Conservation (phyloP, 257 asterid species). For the Gynochthodes officinalis region DNA sequence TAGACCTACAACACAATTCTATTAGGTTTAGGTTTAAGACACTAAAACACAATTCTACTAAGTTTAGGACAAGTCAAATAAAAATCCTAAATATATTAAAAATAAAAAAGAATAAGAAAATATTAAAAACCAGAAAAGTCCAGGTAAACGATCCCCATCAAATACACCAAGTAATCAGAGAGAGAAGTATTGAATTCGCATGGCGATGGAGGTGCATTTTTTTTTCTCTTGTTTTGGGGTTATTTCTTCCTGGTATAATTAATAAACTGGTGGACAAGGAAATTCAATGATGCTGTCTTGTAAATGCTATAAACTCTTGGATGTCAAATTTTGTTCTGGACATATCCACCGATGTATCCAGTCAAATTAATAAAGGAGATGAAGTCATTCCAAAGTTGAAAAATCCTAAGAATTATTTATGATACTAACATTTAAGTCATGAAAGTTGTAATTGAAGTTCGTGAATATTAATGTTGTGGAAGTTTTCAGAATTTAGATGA, state of each 20-base stretch:
- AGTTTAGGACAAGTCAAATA: too few relatives aligned
- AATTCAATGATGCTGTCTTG: not conserved
- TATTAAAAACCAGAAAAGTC: too few relatives aligned
- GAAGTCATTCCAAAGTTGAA: not conserved
- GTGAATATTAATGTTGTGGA: not conserved
- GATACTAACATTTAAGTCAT: too few relatives aligned
- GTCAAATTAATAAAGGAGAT: not conserved
- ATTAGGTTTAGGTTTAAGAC: too few relatives aligned
- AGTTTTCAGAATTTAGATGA: not conserved
- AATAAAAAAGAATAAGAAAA: too few relatives aligned
- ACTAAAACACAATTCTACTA: too few relatives aligned
- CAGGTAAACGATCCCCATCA: too few relatives aligned
- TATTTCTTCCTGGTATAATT: not conserved
- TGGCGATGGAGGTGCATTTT: not conserved
- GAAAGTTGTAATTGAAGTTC: slow-evolving; percentile 11
- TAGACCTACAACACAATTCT: too few relatives aligned
- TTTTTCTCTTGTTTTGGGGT: not conserved
- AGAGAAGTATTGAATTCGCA: not conserved
- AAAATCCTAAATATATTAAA: too few relatives aligned
- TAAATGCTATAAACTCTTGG: too few relatives aligned
- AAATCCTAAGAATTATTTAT: not conserved
- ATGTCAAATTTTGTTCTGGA: too few relatives aligned
- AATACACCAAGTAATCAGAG: too few relatives aligned
- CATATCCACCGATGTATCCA: slow-evolving; percentile 3
- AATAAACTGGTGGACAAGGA: not conserved